Base-by-base conservation (phyloP, 164 flowering plant species). In the Stephania yunnanensis region DNA sequence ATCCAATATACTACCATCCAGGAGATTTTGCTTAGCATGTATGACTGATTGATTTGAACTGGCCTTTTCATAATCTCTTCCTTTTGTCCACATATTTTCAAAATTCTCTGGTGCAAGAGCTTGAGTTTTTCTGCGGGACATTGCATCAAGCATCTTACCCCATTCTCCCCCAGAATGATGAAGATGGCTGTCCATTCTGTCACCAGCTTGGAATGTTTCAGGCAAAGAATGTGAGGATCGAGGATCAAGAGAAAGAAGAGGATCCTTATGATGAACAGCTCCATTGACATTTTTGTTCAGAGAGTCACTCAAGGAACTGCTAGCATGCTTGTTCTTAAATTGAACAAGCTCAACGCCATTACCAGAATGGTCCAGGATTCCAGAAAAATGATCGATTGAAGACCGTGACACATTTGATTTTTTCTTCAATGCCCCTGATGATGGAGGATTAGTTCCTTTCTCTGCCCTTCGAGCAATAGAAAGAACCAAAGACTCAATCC, bases 81-180 rank as follows among this genome's bases (percentile, higher is more conserved):
- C 98, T 81, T 92, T 94, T 15, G 99, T 74, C 99, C 99, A 96
- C 96, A 94, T 90, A 83, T 91, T 92, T 31, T 96, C 98, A 83
- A 94, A 88, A 85, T 96, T 79, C 76, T 96, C 98, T 20, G 99
- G 97, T 76, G 99, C 97, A 83, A 96, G 93, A 70, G 92, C 93
- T 79, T 86, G 87, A 68, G 90, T 89, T 81, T 92, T 96, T 82
- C 92, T 87, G 31, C 78, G 92, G 71, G 92, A 89, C 46, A 94
- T 74, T 58, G 82, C 22, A 85, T 96, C 99, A 68, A 96, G 81
- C 87, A 83, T 80, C 67, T 91, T 91, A 75, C 94, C 97, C 99
- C 99, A 96, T 82, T 90, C 94, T 80, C 91, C 92, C 80, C 91
- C 90, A 36, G 95, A 87, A 11, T 13, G 79, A 52, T 86, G 86